These are phyloP conservation scores for Monilinia vaccinii-corymbosi DNA, from an alignment of 2,329 filamentous ascomycete species.

Conservation along the genomic window DNA sequence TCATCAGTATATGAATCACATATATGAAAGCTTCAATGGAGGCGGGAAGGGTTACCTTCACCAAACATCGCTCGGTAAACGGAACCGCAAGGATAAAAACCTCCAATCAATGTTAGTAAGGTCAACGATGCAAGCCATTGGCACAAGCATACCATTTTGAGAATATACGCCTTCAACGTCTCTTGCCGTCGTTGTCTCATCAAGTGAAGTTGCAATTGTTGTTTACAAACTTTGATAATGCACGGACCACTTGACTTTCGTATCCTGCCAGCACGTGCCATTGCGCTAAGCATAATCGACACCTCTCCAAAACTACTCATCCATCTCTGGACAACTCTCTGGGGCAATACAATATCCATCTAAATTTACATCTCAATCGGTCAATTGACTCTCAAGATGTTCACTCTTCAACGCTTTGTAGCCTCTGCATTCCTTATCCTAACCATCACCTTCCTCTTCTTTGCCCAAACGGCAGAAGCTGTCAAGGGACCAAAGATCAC, in stretches of 20 bases:
- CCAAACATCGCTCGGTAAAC: conserved; percentile 74
- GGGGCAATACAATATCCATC: neutral
- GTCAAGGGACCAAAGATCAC: conserved; percentile 91
- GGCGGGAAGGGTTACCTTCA: conserved; percentile 53
- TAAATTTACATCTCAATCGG: conserved; percentile 9
- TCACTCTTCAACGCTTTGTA: conserved; percentile 61
- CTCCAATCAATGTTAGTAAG: conserved; percentile 16
- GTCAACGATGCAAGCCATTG: too few species aligned
- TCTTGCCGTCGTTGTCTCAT: neutral
- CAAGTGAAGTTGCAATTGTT: conserved; percentile 13
- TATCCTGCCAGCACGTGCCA: conserved; percentile 17
- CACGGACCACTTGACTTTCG: conserved; percentile 9
- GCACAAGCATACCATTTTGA: conserved; percentile 21
- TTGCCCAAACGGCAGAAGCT: conserved; percentile 65
- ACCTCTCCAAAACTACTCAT: conserved; percentile 28
- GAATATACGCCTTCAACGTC: neutral
- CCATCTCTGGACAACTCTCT: neutral
- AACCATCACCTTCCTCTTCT: conserved; percentile 64
- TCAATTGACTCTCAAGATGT: conserved; percentile 48
- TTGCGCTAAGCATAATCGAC: conserved; percentile 20
- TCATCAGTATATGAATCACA: neutral
- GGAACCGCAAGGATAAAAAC: conserved; percentile 81
- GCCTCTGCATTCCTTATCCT: conserved; percentile 68
- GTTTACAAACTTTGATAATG: conserved; percentile 8
- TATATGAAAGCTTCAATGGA: neutral